Base-by-base conservation (phyloP, 2,329 filamentous ascomycete genomes). In the Ceratocystis destructans region DNA sequence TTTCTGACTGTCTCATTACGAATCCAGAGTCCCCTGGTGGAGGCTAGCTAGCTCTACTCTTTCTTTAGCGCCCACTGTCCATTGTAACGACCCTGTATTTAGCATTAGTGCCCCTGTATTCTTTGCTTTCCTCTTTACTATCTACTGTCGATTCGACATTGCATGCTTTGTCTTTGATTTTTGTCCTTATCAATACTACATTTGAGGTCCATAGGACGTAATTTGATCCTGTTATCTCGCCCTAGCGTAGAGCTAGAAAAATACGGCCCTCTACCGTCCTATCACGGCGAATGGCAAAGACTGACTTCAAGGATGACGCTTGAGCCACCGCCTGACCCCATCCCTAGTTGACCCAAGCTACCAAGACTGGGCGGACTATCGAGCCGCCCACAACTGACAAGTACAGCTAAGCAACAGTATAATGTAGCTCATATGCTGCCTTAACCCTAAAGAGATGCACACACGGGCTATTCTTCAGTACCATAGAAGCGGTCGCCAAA, bases 401-500 rank as follows among this genome's bases (percentile, higher is more conserved):
- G 46, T 50, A 22, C n/a, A n/a, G 46, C n/a, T 50, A 20, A 22
- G 46, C 20, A 22, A 22, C 3, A 37, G 12, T 12, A 37, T 12
- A 12, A 12, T 37, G 33, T 37, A 37, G 33, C 33, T 50, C 46
- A 50, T 50, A 12, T 37, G 22, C 10, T n/a, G n/a, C 6, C 8
- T 3, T 50, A 50, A 50, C 46, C 46, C 28, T 41, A 28, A 61
- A 12, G 6, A 20, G 15, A 20, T 46, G 20, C 33, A 7, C 12
- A n/a, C 31, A 31, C 20, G n/a, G 4, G 28, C 31, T 15, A n/a
- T 41, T 57, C 64, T 5, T 50, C 45, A 12, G 67, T 69, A 8
- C 65, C 67, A 65, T 73, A 73, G 62, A 72, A 76, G 5, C 74
- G 70, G 62, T 76, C 74, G 5, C 74, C 74, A 67, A 76, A 76